Evolutionary conservation across 116 monocot genomes (phyloP).

Genomic region (Zostera marina): DNA sequence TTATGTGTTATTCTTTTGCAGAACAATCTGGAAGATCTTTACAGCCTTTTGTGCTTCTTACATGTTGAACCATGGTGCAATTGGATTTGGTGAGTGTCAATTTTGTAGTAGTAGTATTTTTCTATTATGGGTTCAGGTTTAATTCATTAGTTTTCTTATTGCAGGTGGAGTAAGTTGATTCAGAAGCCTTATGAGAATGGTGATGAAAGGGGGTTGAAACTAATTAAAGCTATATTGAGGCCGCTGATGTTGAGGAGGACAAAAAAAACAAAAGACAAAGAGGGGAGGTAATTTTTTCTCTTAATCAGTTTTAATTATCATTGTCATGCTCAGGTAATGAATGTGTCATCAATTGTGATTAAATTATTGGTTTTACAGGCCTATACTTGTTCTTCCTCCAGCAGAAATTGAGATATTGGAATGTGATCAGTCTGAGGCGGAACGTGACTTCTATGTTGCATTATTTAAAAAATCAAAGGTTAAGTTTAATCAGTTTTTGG

Average conservation of each 20-base stretch:
- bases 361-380: slow-evolving; percentile 22
- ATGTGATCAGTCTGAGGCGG: slow-evolving; percentile 66
- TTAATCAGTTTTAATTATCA: neutral
- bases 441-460: slow-evolving; percentile 70
- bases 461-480: slow-evolving; percentile 78
- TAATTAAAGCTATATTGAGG: slow-evolving; percentile 70
- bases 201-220: slow-evolving; percentile 58
- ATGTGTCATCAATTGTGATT: neutral
- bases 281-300: slow-evolving; percentile 40
- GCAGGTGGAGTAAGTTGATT: slow-evolving; percentile 84
- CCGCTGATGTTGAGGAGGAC: slow-evolving; percentile 84
- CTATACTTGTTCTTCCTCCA: slow-evolving; percentile 84
- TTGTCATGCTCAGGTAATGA: too few relatives aligned
- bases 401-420: slow-evolving; percentile 38
- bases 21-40: slow-evolving; percentile 92
- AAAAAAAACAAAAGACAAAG: slow-evolving; percentile 72
- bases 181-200: slow-evolving; percentile 79
- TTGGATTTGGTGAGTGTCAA: neutral
- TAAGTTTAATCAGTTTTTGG: slow-evolving; percentile 68
- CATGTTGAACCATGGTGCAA: slow-evolving; percentile 63
- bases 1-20: slow-evolving; percentile 13
- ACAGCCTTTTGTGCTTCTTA: slow-evolving; percentile 90
- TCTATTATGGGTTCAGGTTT: too few relatives aligned
- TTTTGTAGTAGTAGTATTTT: neutral
- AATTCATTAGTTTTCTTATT: neutral